Evolutionary conservation across 1,284 basidiomycete genomes (phyloP).

Genomic region (Naganishia cerealis): DNA sequence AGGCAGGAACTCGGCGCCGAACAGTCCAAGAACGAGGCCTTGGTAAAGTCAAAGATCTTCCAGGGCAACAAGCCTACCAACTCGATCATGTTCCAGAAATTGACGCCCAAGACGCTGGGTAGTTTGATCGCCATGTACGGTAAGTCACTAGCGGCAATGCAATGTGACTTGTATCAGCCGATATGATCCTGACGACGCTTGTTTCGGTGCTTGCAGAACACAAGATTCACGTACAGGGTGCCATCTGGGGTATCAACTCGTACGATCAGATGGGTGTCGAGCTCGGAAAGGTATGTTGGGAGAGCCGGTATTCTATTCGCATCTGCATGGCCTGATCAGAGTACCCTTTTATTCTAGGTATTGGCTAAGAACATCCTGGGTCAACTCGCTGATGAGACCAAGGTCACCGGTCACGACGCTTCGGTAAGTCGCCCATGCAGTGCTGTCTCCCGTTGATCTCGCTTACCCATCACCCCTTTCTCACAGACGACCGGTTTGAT

Average conservation of each 20-base stretch:
- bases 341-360: slow-evolving; percentile 47
- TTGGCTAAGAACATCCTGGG: slow-evolving; percentile 92
- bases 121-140: slow-evolving; percentile 50
- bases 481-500: slow-evolving; percentile 83
- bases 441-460: neutral
- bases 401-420: slow-evolving; percentile 86
- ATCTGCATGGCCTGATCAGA: slow-evolving; percentile 2
- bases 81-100: slow-evolving; percentile 87
- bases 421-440: slow-evolving; percentile 64
- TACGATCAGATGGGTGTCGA: slow-evolving; percentile 80
- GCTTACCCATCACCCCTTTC: slow-evolving; percentile 28
- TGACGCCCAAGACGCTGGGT: slow-evolving; percentile 87
- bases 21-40: slow-evolving; percentile 69
- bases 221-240: slow-evolving; percentile 98
- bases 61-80: slow-evolving; percentile 97
- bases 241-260: slow-evolving; percentile 97
- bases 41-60: slow-evolving; percentile 97
- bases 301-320: neutral
- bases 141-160: neutral
- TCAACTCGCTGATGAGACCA: slow-evolving; percentile 75
- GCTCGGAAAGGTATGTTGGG: slow-evolving; percentile 73
- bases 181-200: slow-evolving; percentile 24
- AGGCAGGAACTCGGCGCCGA: slow-evolving; percentile 74
- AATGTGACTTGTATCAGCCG: neutral
- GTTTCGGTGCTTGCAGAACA: slow-evolving; percentile 63